A percentile compares a stretch with the other conserved stretches of the same genome.
phyloP scores from a whole-genome alignment of 2,329 filamentous ascomycete species.

The Emmonsiellopsis sp. region DNA sequence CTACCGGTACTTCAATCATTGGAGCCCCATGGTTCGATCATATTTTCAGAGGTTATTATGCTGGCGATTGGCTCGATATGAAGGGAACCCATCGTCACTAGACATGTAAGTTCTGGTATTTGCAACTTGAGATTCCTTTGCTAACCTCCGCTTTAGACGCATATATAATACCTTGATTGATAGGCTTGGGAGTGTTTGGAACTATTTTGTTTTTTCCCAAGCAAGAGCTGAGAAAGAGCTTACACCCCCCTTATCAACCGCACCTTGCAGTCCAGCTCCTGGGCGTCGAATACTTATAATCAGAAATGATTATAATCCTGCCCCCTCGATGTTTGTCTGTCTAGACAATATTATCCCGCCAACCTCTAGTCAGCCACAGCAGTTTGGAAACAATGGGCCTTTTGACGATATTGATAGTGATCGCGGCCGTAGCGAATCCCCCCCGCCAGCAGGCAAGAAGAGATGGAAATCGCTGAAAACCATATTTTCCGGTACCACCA shows the following conservation, averaged over 20 bases:
- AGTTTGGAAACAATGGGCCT: slow-evolving; percentile 22
- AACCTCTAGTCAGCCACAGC: slow-evolving; percentile 22
- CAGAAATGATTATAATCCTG: slow-evolving; percentile 60
- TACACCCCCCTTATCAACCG: slow-evolving; percentile 58
- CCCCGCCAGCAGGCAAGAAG: slow-evolving; percentile 25
- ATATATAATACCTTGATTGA: slow-evolving; percentile 61
- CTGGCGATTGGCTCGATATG: slow-evolving; percentile 76
- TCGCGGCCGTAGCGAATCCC: slow-evolving; percentile 13
- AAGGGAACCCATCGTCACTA: slow-evolving; percentile 54
- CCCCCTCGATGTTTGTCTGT: slow-evolving; percentile 44
- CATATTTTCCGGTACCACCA: slow-evolving; percentile 39
- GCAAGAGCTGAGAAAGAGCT: slow-evolving; percentile 53
- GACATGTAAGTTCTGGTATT: slow-evolving; percentile 53
- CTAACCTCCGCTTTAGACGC: slow-evolving; percentile 38
- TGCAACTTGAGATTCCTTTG: neutral
- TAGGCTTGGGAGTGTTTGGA: slow-evolving; percentile 65
- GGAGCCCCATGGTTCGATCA: slow-evolving; percentile 89
- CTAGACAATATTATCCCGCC: slow-evolving; percentile 27
- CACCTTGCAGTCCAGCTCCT: slow-evolving; percentile 75
- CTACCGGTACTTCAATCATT: slow-evolving; percentile 77
- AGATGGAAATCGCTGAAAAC: slow-evolving; percentile 46
- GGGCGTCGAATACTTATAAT: slow-evolving; percentile 83
- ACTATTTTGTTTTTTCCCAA: slow-evolving; percentile 68
- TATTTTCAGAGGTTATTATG: slow-evolving; percentile 88
- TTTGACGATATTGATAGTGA: slow-evolving; percentile 17